phyloP scores from a whole-genome alignment of 192 early-diverging fungal genomes.

The Chytriomyces sp. region DNA sequence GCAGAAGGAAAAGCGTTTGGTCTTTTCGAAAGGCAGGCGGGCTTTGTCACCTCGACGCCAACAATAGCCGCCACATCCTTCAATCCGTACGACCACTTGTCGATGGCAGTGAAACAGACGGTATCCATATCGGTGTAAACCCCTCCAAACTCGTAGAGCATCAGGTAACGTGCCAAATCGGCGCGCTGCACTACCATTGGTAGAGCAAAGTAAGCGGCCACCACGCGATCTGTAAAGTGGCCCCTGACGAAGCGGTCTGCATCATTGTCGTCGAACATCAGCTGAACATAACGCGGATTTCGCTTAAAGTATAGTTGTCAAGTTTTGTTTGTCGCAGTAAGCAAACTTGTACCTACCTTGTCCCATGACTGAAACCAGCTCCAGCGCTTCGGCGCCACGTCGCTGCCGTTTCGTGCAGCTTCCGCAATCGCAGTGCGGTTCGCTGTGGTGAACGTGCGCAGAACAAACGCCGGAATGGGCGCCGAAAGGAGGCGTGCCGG shows the following conservation, averaged over 20 bases:
- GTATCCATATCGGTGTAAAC: constrained; percentile 44
- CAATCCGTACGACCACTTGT: constrained; percentile 18
- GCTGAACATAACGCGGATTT: neutral
- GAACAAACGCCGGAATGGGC: neutral
- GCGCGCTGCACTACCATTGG: constrained; percentile 27
- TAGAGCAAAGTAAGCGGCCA: constrained; percentile 9
- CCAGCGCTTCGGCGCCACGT: neutral
- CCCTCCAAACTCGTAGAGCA: constrained; percentile 37
- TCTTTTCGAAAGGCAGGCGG: neutral
- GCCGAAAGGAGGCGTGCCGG: neutral
- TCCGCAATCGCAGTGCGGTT: neutral
- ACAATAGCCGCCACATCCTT: constrained; percentile 10
- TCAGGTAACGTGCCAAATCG: constrained; percentile 36
- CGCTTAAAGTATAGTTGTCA: neutral
- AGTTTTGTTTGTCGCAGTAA: neutral
- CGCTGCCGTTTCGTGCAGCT: neutral
- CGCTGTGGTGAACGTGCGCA: neutral
- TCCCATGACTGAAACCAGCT: neutral
- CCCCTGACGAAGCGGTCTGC: neutral
- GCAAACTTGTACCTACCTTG: neutral
- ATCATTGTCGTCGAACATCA: neutral
- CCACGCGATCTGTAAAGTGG: neutral
- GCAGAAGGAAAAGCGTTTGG: neutral
- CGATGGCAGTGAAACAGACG: constrained; percentile 13
- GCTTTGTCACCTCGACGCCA: constrained; percentile 26